Evolutionary conservation across 306 rosid genomes (phyloP).

Genomic region (Cicer arietinum): DNA sequence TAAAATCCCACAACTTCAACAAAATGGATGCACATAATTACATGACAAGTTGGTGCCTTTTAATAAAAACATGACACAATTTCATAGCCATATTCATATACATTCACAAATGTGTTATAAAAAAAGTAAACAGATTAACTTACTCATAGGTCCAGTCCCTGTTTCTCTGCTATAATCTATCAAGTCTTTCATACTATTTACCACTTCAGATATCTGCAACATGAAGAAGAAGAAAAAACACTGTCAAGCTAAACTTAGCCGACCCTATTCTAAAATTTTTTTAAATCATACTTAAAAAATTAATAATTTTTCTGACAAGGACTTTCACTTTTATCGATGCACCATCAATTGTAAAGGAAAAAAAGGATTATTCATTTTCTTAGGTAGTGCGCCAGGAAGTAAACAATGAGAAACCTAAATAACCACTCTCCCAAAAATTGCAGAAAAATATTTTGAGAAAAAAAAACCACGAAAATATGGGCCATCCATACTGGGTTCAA

Average conservation of each 20-base stretch:
- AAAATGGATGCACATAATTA: background rate
- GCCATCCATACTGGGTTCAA: too few relatives aligned
- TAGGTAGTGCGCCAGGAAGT: too few relatives aligned
- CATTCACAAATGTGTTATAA: slow-evolving; percentile 11
- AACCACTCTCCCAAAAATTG: too few relatives aligned
- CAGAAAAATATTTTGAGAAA: too few relatives aligned
- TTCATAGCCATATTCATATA: slow-evolving; percentile 27
- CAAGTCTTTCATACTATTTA: slow-evolving; percentile 96
- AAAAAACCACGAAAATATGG: too few relatives aligned
- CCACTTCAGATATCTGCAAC: slow-evolving; percentile 94
- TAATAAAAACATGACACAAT: slow-evolving; percentile 21
- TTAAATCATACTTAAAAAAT: background rate
- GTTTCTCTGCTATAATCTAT: slow-evolving; percentile 95
- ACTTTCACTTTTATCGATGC: background rate
- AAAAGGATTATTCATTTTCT: too few relatives aligned
- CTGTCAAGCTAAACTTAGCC: background rate
- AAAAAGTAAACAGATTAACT: slow-evolving; percentile 48
- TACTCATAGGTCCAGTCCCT: slow-evolving; percentile 92
- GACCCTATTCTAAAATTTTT: background rate
- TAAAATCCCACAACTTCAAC: background rate
- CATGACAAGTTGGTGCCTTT: slow-evolving; percentile 15
- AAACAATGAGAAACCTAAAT: too few relatives aligned
- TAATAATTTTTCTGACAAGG: background rate
- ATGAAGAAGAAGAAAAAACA: background rate
- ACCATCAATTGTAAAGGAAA: too few relatives aligned